Percentiles rank a stretch among this genome's conserved stretches.
Evolutionary conservation across 768 basidiomycete species (phyloP).

Genomic region (Lentinula boryana): DNA sequence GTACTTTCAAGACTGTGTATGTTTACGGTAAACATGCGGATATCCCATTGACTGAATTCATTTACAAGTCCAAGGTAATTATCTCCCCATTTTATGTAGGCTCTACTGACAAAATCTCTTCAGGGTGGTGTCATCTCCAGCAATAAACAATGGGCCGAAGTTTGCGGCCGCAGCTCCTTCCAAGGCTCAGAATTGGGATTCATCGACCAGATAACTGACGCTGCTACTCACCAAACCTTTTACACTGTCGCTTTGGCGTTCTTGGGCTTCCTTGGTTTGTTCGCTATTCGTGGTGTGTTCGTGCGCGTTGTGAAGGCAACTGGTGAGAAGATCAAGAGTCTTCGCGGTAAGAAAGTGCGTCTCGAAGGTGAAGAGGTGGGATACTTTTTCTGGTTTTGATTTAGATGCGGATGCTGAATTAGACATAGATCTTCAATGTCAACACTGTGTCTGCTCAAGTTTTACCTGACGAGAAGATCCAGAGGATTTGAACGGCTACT

Average conservation of each 20-base stretch:
- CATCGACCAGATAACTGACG: conserved; percentile 17
- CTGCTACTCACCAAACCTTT: conserved; percentile 21
- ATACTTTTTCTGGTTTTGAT: neutral
- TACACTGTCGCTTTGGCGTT: conserved; percentile 32
- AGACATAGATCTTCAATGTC: neutral
- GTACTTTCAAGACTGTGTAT: conserved; percentile 59
- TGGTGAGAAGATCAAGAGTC: neutral
- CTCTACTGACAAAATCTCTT: neutral
- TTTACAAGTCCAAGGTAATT: conserved; percentile 72
- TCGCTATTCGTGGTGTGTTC: conserved; percentile 16
- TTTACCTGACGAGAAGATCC: neutral
- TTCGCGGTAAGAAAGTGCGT: neutral
- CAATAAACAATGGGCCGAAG: conserved; percentile 49
- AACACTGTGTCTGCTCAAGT: neutral
- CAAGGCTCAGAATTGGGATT: conserved; percentile 12
- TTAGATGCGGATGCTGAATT: neutral
- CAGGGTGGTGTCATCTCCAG: conserved; percentile 48
- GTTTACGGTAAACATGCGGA: conserved; percentile 72
- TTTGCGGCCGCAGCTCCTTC: conserved; percentile 28
- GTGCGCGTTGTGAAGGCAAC: conserved; percentile 27
- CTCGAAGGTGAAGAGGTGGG: conserved; percentile 3
- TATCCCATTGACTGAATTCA: conserved; percentile 80
- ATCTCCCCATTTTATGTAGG: neutral
- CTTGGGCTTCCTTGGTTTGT: conserved; percentile 32
- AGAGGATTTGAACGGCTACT: neutral